phyloP scores from a whole-genome alignment of 331 rosid genomes.

The Phaseolus coccineus region DNA sequence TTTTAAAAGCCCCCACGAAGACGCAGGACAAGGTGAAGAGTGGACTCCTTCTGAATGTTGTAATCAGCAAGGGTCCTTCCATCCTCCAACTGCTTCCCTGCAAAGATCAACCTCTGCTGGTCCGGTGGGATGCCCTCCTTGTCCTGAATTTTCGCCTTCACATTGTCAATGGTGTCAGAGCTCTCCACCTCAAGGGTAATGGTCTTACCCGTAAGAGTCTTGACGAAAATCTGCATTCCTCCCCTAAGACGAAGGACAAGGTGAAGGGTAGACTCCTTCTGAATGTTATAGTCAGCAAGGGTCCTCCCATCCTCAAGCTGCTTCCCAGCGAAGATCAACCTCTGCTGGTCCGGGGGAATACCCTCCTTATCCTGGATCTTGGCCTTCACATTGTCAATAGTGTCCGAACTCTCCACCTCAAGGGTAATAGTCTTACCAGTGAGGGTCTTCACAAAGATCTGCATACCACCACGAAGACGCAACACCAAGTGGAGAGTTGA shows the following conservation, averaged over 20 bases:
- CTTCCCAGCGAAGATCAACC: slow-evolving; percentile 56
- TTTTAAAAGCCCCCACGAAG: slow-evolving; percentile 67
- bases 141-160: slow-evolving; percentile 55
- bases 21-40: slow-evolving; percentile 74
- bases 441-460: slow-evolving; percentile 52
- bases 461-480: slow-evolving; percentile 62
- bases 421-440: slow-evolving; percentile 58
- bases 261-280: slow-evolving; percentile 60
- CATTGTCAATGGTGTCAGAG: slow-evolving; percentile 57
- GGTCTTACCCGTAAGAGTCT: slow-evolving; percentile 55
- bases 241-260: slow-evolving; percentile 54
- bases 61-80: slow-evolving; percentile 56
- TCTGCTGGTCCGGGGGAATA: slow-evolving; percentile 59
- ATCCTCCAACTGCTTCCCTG: slow-evolving; percentile 60
- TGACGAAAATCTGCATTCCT: slow-evolving; percentile 58
- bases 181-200: slow-evolving; percentile 61
- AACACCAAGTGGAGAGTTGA: slow-evolving; percentile 56
- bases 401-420: slow-evolving; percentile 57
- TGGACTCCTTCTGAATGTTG: slow-evolving; percentile 62
- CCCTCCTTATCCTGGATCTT: slow-evolving; percentile 65
- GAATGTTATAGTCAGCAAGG: slow-evolving; percentile 55
- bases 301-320: slow-evolving; percentile 57
- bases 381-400: slow-evolving; percentile 56
- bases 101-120: slow-evolving; percentile 63
- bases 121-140: slow-evolving; percentile 62